Evolutionary conservation across 192 early-diverging fungal genomes (phyloP), one percentile per base, ranked within the genome.

Genomic region (Nowakowskiella sp.): DNA sequence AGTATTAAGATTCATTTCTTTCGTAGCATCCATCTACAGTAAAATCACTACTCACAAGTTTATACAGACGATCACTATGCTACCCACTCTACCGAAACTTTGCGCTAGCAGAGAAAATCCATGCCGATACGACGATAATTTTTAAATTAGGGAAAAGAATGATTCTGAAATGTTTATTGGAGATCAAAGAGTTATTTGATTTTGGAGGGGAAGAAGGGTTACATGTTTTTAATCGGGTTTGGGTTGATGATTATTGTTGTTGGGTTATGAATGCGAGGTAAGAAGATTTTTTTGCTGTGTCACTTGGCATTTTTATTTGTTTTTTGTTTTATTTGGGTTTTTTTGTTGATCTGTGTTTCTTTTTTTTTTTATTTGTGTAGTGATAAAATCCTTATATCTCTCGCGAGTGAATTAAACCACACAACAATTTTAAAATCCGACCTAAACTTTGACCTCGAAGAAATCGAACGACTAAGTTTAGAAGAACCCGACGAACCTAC

Each of bases 191-290:
- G 3, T 52, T 92, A 26, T 73, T 97, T 64, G 85, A 90, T 46
- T n/a, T n/a, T n/a, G n/a, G n/a, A n/a, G 73, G 80, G 57, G 86
- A 99, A 50, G 93, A 99, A 53, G 60, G 80, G 0, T 89, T 86
- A 60, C 94, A 91, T 60, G 64, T 94, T 4, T 87, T 95, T 50
- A 81, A 86, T 61, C 85, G 89, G 67, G 66, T 95, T 16, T 94
- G 71, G 64, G 31, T 99, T 13, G 91, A 91, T 61, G 93, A 99
- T 63, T 99, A 99, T 65, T 97, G 92, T 66, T 74, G 89, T 19
- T 99, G 95, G 95, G 72, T 93, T 34, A 92, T 93, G 53, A 74
- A 69, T 36, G 74, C 87, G 21, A 81, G 64, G 84, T 85, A 73
- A 67, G 39, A 19, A 24, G 30, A n/a, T 16, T 51, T 45, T 47